Conservation (phyloP, 331 rosid genomes). For the Arachis monticola region DNA sequence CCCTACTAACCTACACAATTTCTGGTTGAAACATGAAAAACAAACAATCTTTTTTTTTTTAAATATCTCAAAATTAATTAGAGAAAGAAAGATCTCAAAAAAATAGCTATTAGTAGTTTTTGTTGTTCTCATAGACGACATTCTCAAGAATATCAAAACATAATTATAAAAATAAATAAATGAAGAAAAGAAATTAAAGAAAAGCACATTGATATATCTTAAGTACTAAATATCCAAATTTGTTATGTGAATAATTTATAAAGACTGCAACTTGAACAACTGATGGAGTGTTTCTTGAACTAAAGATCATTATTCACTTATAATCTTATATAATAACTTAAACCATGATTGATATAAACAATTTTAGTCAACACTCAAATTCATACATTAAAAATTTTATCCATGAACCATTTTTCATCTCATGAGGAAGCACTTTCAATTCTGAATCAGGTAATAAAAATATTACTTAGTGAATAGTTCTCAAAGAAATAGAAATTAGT, state of each 20-base stretch:
- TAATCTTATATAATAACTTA: background rate
- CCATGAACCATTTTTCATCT: conserved; percentile 12
- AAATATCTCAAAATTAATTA: too few relatives aligned
- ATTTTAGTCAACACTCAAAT: conserved; percentile 14
- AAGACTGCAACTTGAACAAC: background rate
- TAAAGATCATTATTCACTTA: background rate
- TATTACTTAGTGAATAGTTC: background rate
- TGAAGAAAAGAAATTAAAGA: background rate
- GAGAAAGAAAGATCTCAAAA: too few relatives aligned
- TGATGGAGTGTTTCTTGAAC: conserved; percentile 25
- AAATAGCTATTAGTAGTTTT: too few relatives aligned
- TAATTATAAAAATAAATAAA: background rate
- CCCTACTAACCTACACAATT: too few relatives aligned
- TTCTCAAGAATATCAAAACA: conserved; percentile 20
- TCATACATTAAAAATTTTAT: conserved; percentile 14
- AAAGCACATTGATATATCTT: background rate
- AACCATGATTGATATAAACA: conserved; percentile 5
- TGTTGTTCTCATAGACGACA: background rate
- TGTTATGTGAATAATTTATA: too few relatives aligned
- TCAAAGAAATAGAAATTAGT: conserved; percentile 3
- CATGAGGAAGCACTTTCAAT: conserved; percentile 2
- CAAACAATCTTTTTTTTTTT: too few relatives aligned
- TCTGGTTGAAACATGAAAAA: too few relatives aligned
- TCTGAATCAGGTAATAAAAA: conserved; percentile 5
- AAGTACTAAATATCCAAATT: too few relatives aligned